Base-by-base conservation (phyloP, 2,329 filamentous ascomycete species). In the Lecanosticta acicola region DNA sequence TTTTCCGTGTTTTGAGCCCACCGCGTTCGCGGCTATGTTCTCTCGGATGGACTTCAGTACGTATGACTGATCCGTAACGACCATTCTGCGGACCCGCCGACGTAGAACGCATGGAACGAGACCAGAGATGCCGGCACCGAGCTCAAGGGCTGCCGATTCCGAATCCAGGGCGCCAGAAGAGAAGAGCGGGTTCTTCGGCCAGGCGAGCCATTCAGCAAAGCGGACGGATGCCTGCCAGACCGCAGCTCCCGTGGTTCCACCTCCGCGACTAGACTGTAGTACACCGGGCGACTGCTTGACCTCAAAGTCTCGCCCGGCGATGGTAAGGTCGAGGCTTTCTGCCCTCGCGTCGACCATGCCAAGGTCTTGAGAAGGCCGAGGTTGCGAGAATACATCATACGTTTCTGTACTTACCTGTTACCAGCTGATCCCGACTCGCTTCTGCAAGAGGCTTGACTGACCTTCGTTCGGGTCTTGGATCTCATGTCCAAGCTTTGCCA, bases 201-300 rank as follows among this genome's bases (percentile, higher is more conserved):
- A 74, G 26, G 81, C 74, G 37, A 97, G 76, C 88, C 88, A 97
- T 54, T 80, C 72, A 17, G 90, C 87, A 61, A 97, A 82, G 36
- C 81, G 72, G 7, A 90, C 88, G 0, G 88, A 91, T 56, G 95
- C 84, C 66, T 86, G 89, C 93, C 93, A 98, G 7, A 97, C 73
- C 14, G 95, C 80, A 61, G 85, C 85, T 37, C 85, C 84, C 1
- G 85, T 89, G 1, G 85, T 89, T 1, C 84, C 85, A 10, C 77
- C 83, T 20, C 79, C 76, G 24, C 89, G 80, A 51, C 81, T 78
- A 1, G 89, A 94, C 1, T 81, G 82, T 32, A 98, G 76, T 8
- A 97, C 74, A 8, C 81, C 79, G 0, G 89, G 91, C 1, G 88
- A 94, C 67, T 97, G 93, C 51, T 82, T 77, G 57, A 97, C 84